Percentiles rank a stretch among this genome's conserved stretches.
phyloP scores from a whole-genome alignment of 805 yeast species.

The Yarrowia yakushimensis region DNA sequence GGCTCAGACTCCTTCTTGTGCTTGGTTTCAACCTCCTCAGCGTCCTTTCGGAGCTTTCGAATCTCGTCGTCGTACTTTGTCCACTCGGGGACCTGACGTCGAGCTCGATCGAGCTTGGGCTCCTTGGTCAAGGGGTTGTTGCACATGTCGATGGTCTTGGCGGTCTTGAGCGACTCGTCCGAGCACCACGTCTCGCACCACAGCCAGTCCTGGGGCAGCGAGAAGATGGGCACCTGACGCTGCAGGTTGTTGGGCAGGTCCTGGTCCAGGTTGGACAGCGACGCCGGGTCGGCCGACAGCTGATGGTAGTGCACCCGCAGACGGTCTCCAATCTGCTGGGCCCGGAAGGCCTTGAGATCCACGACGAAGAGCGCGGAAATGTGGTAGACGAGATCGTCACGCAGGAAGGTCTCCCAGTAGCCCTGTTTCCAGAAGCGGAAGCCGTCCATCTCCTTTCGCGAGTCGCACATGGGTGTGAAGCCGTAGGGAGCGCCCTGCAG shows the following conservation, averaged over 20 bases:
- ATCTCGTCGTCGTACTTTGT: constrained; percentile 57
- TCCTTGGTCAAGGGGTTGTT: constrained; percentile 81
- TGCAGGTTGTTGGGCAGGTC: constrained; percentile 92
- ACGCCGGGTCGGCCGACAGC: constrained; percentile 71
- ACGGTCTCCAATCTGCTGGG: constrained; percentile 68
- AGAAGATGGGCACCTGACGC: constrained; percentile 57
- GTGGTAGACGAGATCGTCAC: constrained; percentile 60
- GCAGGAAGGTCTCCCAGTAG: constrained; percentile 70
- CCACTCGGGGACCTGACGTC: constrained; percentile 80
- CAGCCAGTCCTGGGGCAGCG: constrained; percentile 78
- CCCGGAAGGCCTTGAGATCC: constrained; percentile 66
- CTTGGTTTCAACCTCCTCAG: constrained; percentile 11
- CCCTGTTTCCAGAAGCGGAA: constrained; percentile 91
- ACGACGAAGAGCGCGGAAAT: constrained; percentile 82
- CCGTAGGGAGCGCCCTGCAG: constrained; percentile 82
- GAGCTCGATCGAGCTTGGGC: constrained; percentile 69
- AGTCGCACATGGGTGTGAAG: constrained; percentile 82
- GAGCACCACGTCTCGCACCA: constrained; percentile 96
- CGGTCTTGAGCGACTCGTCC: constrained; percentile 54
- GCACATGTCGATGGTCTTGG: constrained; percentile 80
- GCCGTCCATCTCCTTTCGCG: constrained; percentile 75
- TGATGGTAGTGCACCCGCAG: constrained; percentile 81
- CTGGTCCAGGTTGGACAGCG: constrained; percentile 82
- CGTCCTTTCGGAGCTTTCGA: constrained; percentile 29
- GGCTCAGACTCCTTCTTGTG: not conserved